phyloP scores from a whole-genome alignment of 495 filamentous ascomycete genomes.

The Podospora didyma region DNA sequence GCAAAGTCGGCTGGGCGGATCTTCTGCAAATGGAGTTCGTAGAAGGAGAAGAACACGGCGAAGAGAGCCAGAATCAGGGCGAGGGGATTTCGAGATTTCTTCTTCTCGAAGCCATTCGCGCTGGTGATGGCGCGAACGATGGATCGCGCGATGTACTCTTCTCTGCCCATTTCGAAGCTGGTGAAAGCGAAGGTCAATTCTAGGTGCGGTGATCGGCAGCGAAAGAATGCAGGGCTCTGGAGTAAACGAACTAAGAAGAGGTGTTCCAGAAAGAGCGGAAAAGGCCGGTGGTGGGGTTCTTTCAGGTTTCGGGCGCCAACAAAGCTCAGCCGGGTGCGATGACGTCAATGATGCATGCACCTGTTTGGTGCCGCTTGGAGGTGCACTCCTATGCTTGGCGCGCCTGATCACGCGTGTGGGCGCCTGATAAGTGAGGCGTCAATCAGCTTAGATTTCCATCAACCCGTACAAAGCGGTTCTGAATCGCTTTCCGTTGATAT shows the following conservation, averaged over 20 bases:
- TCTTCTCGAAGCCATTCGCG: constrained; percentile 14
- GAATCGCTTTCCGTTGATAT: too few relatives aligned
- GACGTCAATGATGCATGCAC: constrained; percentile 5
- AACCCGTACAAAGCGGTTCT: too few relatives aligned
- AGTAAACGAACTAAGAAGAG: background rate
- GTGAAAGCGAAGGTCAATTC: background rate
- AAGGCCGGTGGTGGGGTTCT: background rate
- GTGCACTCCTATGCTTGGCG: too few relatives aligned
- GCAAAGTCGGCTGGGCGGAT: constrained; percentile 37
- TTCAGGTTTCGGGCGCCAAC: background rate
- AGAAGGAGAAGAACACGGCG: constrained; percentile 34
- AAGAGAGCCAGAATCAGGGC: constrained; percentile 25
- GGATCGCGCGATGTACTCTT: constrained; percentile 26
- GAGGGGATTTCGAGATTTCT: constrained; percentile 11
- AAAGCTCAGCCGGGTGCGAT: background rate
- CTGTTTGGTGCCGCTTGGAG: background rate
- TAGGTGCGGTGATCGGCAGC: background rate
- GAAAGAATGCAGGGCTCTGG: too few relatives aligned
- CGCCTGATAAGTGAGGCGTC: too few relatives aligned
- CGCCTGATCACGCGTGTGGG: too few relatives aligned
- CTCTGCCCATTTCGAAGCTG: constrained; percentile 19
- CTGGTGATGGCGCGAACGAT: constrained; percentile 35
- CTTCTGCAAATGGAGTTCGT: constrained; percentile 32
- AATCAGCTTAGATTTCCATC: too few relatives aligned
- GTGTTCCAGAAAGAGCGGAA: background rate